Conservation (phyloP, 2,329 filamentous ascomycete species). For the Scopulariopsis brevicaulis region DNA sequence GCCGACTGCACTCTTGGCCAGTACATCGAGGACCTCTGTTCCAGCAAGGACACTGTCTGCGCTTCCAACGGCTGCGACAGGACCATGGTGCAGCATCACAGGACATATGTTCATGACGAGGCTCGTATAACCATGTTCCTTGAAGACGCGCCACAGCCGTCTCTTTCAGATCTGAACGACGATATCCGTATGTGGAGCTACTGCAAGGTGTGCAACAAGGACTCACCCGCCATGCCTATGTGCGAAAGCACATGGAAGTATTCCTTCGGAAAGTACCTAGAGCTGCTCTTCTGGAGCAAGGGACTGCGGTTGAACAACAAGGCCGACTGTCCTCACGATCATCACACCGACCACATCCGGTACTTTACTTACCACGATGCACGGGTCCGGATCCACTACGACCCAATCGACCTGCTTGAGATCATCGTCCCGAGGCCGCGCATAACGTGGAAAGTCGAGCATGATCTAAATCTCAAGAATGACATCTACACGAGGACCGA, state of each 20-base stretch:
- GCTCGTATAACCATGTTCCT: slow-evolving; percentile 88
- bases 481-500: slow-evolving; percentile 76
- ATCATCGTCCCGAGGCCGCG: slow-evolving; percentile 83
- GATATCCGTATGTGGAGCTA: slow-evolving; percentile 97
- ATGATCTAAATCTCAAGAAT: slow-evolving; percentile 86
- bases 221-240: slow-evolving; percentile 84
- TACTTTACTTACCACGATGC: slow-evolving; percentile 87
- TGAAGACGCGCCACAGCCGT: slow-evolving; percentile 41
- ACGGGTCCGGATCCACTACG: slow-evolving; percentile 82
- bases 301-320: slow-evolving; percentile 64
- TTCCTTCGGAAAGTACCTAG: slow-evolving; percentile 96
- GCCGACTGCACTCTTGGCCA: slow-evolving; percentile 89
- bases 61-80: slow-evolving; percentile 76
- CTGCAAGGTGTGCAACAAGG: slow-evolving; percentile 83
- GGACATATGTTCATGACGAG: slow-evolving; percentile 94
- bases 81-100: slow-evolving; percentile 83
- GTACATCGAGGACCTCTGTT: slow-evolving; percentile 84
- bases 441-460: slow-evolving; percentile 96
- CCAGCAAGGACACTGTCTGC: slow-evolving; percentile 65
- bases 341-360: slow-evolving; percentile 82
- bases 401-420: slow-evolving; percentile 84
- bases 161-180: slow-evolving; percentile 31
- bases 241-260: slow-evolving; percentile 95
- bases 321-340: slow-evolving; percentile 72
- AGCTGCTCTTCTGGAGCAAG: slow-evolving; percentile 90